phyloP scores from a whole-genome alignment of 1,139 yeast genomes.

The Taphrina populina region DNA sequence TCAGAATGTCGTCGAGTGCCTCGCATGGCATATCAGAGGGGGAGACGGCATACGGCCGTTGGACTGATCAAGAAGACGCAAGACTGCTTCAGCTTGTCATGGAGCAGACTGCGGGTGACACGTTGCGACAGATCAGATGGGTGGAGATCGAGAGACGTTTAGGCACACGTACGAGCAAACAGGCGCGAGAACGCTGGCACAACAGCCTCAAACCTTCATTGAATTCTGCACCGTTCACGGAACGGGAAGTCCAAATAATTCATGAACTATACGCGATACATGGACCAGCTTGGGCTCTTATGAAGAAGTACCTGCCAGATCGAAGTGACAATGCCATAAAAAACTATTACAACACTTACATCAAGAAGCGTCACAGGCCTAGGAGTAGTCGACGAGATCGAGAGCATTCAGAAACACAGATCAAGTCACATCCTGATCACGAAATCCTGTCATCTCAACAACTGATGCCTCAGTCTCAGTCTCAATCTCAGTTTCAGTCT shows the following conservation, averaged over 20 bases:
- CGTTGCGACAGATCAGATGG: conserved; percentile 92
- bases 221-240: conserved; percentile 76
- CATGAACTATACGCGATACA: conserved; percentile 74
- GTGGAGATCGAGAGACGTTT: conserved; percentile 74
- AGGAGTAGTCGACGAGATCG: no score
- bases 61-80: conserved; percentile 85
- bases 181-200: conserved; percentile 88
- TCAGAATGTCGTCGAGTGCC: neutral
- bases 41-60: no score
- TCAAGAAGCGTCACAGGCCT: conserved; percentile 28
- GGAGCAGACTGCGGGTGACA: no score
- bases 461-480: no score
- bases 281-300: conserved; percentile 94
- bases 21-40: neutral
- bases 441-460: no score
- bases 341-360: conserved; percentile 77
- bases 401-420: conserved; percentile 5
- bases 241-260: conserved; percentile 78
- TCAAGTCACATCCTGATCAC: neutral
- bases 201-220: conserved; percentile 84
- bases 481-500: no score
- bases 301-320: conserved; percentile 75
- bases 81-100: conserved; percentile 67
- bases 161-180: conserved; percentile 82
- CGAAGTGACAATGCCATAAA: conserved; percentile 87